phyloP scores from a whole-genome alignment of 2,329 filamentous ascomycete species.

The Alternaria brassicae region DNA sequence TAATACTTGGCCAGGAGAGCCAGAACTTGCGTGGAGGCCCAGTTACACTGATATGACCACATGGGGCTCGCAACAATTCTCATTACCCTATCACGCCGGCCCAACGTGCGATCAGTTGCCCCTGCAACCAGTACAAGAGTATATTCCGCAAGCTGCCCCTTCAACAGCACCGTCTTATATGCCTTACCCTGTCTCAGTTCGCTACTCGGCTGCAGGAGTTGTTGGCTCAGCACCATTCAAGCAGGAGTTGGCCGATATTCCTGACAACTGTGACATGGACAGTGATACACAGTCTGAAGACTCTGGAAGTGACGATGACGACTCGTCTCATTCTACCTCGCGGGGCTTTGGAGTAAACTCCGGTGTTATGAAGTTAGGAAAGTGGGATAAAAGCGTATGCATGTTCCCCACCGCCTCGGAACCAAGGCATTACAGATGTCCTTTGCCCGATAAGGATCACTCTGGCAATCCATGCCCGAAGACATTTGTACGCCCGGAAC shows the following conservation, averaged over 20 bases:
- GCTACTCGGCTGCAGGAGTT: background rate
- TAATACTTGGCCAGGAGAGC: background rate
- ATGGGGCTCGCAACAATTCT: slow-evolving; percentile 7
- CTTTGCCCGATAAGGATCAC: background rate
- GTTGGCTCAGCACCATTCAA: background rate
- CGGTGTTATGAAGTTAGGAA: slow-evolving; percentile 20
- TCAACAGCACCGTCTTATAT: background rate
- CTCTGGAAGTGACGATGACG: background rate
- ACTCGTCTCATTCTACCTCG: background rate
- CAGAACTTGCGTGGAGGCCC: slow-evolving; percentile 4
- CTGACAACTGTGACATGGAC: background rate
- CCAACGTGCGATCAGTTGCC: slow-evolving; percentile 1
- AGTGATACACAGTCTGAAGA: background rate
- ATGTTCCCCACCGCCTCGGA: slow-evolving; percentile 4
- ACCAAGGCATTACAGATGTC: slow-evolving; percentile 20
- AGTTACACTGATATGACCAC: slow-evolving; percentile 1
- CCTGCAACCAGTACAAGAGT: background rate
- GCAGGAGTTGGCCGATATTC: background rate
- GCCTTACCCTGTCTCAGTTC: background rate
- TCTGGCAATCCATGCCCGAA: slow-evolving; percentile 9
- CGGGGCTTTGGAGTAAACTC: background rate
- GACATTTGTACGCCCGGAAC: slow-evolving; percentile 29
- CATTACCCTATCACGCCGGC: background rate
- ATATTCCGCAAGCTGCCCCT: background rate
- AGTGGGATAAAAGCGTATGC: slow-evolving; percentile 13